These are phyloP conservation scores for Inosperma sp. DNA, from an alignment of 768 basidiomycete species.

Conservation along the genomic window DNA sequence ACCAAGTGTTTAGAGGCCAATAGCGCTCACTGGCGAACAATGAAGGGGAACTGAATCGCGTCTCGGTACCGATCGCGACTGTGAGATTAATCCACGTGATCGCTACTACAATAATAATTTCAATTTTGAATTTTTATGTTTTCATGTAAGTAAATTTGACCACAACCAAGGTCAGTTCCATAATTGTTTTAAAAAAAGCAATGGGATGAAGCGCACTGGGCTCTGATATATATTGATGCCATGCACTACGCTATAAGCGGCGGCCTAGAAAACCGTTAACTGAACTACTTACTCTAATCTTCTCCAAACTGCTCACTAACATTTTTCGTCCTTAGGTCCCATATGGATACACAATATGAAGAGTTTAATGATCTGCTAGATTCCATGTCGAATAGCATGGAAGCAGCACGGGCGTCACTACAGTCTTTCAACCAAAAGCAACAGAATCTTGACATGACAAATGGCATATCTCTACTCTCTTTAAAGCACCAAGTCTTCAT, in stretches of 20 bases:
- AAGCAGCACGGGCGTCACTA: conserved; percentile 54
- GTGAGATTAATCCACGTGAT: too few species aligned
- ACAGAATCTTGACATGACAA: conserved; percentile 44
- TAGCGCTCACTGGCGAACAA: too few species aligned
- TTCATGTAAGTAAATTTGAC: too few species aligned
- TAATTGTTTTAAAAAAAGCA: conserved; percentile 5
- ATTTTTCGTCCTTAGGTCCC: conserved; percentile 12
- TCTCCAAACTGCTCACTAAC: conserved; percentile 7
- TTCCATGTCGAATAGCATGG: conserved; percentile 60
- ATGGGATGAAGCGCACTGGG: conserved; percentile 59
- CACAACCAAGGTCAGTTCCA: conserved; percentile 7
- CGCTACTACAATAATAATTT: too few species aligned
- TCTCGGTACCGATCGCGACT: too few species aligned
- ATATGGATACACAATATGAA: conserved; percentile 21
- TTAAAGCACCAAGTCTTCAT: conserved; percentile 82
- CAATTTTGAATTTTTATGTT: too few species aligned
- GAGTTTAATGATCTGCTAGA: conserved; percentile 36
- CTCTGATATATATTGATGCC: conserved; percentile 45
- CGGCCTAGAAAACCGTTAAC: conserved; percentile 56
- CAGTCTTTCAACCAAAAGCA: conserved; percentile 47
- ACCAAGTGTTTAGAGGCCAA: too few species aligned
- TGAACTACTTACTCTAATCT: conserved; percentile 25
- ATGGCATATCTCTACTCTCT: conserved; percentile 89
- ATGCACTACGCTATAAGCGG: conserved; percentile 47
- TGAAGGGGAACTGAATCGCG: too few species aligned